Evolutionary conservation across 306 rosid genomes (phyloP).

Genomic region (Vigna hirtella): DNA sequence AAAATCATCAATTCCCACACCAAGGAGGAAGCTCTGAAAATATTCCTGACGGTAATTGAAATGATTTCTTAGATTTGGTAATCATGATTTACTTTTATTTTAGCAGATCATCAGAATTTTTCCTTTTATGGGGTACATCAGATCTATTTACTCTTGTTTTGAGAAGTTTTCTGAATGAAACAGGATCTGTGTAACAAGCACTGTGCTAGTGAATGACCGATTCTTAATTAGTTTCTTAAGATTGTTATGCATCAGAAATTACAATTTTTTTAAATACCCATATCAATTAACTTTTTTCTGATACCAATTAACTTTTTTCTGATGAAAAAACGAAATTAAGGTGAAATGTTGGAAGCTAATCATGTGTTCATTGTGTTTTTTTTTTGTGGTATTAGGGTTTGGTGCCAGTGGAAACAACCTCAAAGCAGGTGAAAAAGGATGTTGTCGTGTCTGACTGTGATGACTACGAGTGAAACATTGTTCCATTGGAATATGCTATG

Average conservation of each 20-base stretch:
- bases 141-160: not conserved
- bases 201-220: not conserved
- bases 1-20: conserved; percentile 42
- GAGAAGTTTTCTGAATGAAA: conserved; percentile 13
- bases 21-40: conserved; percentile 51
- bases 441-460: conserved; percentile 15
- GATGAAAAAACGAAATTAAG: not conserved
- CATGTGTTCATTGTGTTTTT: not conserved
- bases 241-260: not conserved
- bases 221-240: not conserved
- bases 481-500: not conserved
- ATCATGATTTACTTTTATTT: not conserved
- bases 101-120: not conserved
- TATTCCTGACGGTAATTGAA: conserved; percentile 47
- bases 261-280: not conserved
- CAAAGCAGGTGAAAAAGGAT: conserved; percentile 17
- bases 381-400: conserved; percentile 46
- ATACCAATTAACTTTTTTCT: not conserved
- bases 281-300: not conserved
- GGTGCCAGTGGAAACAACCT: conserved; percentile 25
- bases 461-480: conserved; percentile 27
- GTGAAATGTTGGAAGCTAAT: not conserved
- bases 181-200: conserved; percentile 19
- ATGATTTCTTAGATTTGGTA: not conserved
- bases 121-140: not conserved